Percentiles rank a stretch among this genome's conserved stretches.
Evolutionary conservation across 805 yeast genomes (phyloP).

Genomic region (Nakazawaea pomicola): DNA sequence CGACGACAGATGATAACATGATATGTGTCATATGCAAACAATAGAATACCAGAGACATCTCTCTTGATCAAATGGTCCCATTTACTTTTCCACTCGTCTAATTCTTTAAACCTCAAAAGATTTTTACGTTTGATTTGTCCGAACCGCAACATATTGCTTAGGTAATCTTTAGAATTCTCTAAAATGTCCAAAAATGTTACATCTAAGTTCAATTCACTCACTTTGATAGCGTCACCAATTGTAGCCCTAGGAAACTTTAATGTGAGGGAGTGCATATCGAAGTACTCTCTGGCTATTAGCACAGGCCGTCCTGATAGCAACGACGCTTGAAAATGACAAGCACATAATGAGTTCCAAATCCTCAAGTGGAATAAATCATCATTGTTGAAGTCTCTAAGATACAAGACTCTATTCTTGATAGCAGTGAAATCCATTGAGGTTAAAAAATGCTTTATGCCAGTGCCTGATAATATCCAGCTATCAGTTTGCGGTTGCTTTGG

Average conservation of each 20-base stretch:
- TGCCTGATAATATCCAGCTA: conserved; percentile 46
- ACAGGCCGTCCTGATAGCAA: conserved; percentile 46
- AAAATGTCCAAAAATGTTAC: conserved; percentile 19
- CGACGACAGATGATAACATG: conserved; percentile 36
- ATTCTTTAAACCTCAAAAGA: conserved; percentile 25
- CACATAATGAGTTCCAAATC: conserved; percentile 47
- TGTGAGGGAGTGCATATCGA: conserved; percentile 37
- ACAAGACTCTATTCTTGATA: conserved; percentile 32
- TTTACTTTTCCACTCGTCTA: conserved; percentile 40
- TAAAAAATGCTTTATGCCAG: conserved; percentile 45
- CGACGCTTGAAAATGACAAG: conserved; percentile 46
- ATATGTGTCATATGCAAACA: conserved; percentile 44
- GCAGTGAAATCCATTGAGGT: conserved; percentile 39
- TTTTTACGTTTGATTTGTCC: neutral
- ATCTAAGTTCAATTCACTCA: conserved; percentile 42
- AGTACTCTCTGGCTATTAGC: conserved; percentile 32
- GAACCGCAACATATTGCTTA: conserved; percentile 3
- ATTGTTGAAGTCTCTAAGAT: conserved; percentile 18
- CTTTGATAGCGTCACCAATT: conserved; percentile 50
- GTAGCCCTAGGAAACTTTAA: conserved; percentile 45
- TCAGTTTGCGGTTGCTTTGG: conserved; percentile 49
- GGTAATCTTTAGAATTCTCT: conserved; percentile 13
- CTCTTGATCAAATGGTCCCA: conserved; percentile 41
- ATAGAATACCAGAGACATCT: conserved; percentile 43
- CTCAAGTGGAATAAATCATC: conserved; percentile 49